Percentiles rank a stretch among this genome's conserved stretches.
Conservation (phyloP, 352 stramenopile species). For the Hyaloperonospora arabidopsidis region DNA sequence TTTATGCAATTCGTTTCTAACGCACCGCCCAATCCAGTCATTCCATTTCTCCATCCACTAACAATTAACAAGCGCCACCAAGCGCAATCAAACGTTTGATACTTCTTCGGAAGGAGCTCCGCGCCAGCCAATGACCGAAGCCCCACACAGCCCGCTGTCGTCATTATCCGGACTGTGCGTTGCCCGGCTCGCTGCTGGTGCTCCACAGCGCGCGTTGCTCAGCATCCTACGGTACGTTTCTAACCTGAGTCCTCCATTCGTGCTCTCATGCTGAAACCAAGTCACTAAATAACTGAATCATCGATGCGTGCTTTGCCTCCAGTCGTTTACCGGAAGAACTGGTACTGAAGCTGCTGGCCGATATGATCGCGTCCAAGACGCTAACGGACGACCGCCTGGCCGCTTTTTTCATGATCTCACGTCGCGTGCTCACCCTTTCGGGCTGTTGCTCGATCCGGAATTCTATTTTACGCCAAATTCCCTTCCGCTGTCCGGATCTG, state of each 20-base stretch:
- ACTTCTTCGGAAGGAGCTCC: too few species aligned
- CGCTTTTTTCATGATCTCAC: slow-evolving; percentile 73
- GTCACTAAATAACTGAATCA: slow-evolving; percentile 3
- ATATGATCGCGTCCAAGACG: slow-evolving; percentile 64
- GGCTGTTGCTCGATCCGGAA: slow-evolving; percentile 77
- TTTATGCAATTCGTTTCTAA: too few species aligned
- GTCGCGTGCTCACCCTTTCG: slow-evolving; percentile 60
- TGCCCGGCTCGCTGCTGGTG: slow-evolving; percentile 41
- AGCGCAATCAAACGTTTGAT: too few species aligned
- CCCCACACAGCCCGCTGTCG: slow-evolving; percentile 22
- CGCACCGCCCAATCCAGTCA: too few species aligned
- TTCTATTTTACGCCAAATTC: slow-evolving; percentile 82
- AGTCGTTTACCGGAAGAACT: slow-evolving; percentile 78
- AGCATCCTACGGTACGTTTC: slow-evolving; percentile 48
- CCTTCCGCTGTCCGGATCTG: slow-evolving; percentile 70
- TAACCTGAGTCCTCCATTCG: background rate
- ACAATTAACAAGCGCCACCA: too few species aligned
- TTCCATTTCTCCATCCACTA: too few species aligned
- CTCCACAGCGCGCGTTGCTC: slow-evolving; percentile 49
- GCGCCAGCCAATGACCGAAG: slow-evolving; percentile 13
- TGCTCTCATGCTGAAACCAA: slow-evolving; percentile 2
- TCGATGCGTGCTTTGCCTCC: background rate
- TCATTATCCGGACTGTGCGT: slow-evolving; percentile 60
- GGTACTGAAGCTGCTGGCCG: slow-evolving; percentile 58
- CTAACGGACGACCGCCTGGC: slow-evolving; percentile 78